Evolutionary conservation across 768 basidiomycete genomes (phyloP).

Genomic region (Podaxis sp.): DNA sequence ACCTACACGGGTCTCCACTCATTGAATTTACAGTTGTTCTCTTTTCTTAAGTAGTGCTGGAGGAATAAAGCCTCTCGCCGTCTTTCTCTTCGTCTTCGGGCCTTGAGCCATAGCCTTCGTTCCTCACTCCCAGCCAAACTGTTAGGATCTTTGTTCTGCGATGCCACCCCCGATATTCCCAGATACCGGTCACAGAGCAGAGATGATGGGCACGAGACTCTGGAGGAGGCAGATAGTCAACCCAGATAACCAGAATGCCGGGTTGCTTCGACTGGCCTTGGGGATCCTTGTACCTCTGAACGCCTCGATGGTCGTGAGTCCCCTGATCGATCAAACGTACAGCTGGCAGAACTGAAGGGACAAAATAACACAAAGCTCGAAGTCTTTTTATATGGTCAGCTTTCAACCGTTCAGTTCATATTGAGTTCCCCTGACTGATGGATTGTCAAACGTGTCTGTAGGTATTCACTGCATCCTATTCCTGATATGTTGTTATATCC

Average conservation of each 20-base stretch:
- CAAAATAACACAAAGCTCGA: background rate
- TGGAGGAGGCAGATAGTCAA: background rate
- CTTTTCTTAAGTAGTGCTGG: too few species aligned
- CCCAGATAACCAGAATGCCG: background rate
- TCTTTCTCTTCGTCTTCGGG: too few species aligned
- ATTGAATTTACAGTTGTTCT: too few species aligned
- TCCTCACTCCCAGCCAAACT: too few species aligned
- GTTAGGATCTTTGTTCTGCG: background rate
- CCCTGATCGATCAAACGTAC: background rate
- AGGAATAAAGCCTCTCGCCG: too few species aligned
- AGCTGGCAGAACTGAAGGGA: too few species aligned
- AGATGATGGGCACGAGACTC: background rate
- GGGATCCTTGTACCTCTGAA: background rate
- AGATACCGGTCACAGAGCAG: background rate
- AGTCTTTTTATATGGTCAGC: conserved; percentile 5
- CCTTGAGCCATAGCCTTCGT: too few species aligned
- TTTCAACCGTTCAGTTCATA: background rate
- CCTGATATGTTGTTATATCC: conserved; percentile 32
- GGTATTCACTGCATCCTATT: conserved; percentile 39
- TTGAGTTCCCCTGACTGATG: background rate
- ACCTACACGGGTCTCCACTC: too few species aligned
- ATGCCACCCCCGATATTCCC: background rate
- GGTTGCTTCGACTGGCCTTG: background rate
- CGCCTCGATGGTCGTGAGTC: background rate
- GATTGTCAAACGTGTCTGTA: conserved; percentile 1